A percentile compares a stretch with the other conserved stretches of the same genome.
Evolutionary conservation across 2,329 filamentous ascomycete species (phyloP).

Genomic region (Elsinoe necatrix): DNA sequence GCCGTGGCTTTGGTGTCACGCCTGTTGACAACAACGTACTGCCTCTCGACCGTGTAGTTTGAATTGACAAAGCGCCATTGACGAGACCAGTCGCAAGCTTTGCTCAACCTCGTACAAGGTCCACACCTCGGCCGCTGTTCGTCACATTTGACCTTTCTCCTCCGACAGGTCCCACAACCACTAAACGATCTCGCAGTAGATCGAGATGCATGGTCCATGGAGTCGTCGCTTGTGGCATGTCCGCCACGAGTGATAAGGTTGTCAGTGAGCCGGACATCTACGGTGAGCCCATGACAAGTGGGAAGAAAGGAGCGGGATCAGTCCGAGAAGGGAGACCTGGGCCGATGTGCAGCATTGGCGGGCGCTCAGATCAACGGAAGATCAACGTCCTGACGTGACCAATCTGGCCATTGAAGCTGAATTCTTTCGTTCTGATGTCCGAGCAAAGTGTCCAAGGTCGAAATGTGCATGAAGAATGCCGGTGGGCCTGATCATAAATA

Average conservation of each 20-base stretch:
- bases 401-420: background rate
- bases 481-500: background rate
- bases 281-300: background rate
- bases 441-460: background rate
- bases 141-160: constrained; percentile 18
- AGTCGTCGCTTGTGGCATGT: background rate
- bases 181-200: constrained; percentile 6
- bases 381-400: background rate
- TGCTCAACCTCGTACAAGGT: constrained; percentile 16
- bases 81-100: constrained; percentile 16
- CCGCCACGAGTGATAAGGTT: constrained; percentile 1
- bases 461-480: background rate
- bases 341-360: background rate
- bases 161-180: constrained; percentile 10
- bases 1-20: background rate
- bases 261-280: background rate
- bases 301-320: background rate
- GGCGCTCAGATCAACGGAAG: background rate
- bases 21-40: constrained; percentile 14
- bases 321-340: background rate
- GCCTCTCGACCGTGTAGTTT: constrained; percentile 10
- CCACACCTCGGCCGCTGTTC: constrained; percentile 15
- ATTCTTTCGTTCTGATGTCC: background rate
- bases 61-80: constrained; percentile 17
- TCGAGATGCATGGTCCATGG: constrained; percentile 4